Base-by-base conservation (phyloP, 2,329 filamentous ascomycete genomes). In the Colletotrichum sojae region DNA sequence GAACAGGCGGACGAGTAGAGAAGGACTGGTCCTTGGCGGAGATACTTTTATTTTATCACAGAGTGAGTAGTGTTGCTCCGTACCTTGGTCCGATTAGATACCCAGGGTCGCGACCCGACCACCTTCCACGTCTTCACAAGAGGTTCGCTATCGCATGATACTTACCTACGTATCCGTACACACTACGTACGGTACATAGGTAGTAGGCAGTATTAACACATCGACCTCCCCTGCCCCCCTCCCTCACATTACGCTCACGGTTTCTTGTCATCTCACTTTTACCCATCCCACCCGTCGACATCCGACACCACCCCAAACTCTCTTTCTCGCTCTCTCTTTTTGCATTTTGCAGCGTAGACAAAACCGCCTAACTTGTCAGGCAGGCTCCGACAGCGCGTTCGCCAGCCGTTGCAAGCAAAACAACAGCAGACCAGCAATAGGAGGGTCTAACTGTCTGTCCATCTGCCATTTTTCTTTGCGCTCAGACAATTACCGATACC, bases 201-300 rank as follows among this genome's bases (percentile, higher is more conserved):
- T 5, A 36, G 31, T 36, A 36, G 31, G 31, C 31, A 12, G 6
- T 36, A 36, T 52, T 58, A 55, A 65, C 66, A 59, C 58, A 54
- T 54, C 45, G 58, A 58, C 25, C 52, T 49, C 49, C 58, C 52
- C 40, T 46, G 18, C 25, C 13, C 55, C 31, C 15, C 40, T 25
- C 48, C 40, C 48, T 48, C 25, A 49, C 56, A 67, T 63, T 52
- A 39, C 67, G 69, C 51, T 68, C 43, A 69, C 55, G 65, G 62
- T 60, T 71, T 69, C 61, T 72, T 69, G 54, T 58, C 71, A 59
- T 66, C 70, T 70, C 66, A 61, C 69, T 64, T 66, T 57, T 58
- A 51, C 66, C 49, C 60, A 66, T 69, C 61, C 52, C 60, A 69
- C 66, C 59, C 68, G 55, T 45, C 61, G 43, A 55, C 61, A 59